Percentiles rank a stretch among this genome's conserved stretches.
These are phyloP conservation scores for Orobanche coerulescens DNA, from an alignment of 257 asterid genomes.

Conservation along the genomic window DNA sequence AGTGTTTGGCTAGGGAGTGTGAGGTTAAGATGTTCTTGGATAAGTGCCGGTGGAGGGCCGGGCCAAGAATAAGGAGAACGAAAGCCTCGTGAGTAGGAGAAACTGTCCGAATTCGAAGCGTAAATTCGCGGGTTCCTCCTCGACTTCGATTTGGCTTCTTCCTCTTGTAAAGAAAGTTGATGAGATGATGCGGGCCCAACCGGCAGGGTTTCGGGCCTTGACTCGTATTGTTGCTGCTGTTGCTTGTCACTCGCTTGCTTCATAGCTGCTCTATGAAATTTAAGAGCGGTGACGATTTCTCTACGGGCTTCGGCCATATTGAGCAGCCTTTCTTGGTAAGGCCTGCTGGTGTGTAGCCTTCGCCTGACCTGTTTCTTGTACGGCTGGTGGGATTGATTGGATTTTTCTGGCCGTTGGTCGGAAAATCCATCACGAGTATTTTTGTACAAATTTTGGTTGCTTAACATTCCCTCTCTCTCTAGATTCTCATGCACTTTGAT, in stretches of 20 bases:
- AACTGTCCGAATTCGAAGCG: conserved; percentile 48
- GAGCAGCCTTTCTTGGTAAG: conserved; percentile 89
- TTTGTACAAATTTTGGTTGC: conserved; percentile 28
- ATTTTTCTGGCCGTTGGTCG: conserved; percentile 29
- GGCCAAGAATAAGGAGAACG: conserved; percentile 55
- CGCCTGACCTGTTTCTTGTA: conserved; percentile 78
- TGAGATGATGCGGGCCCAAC: conserved; percentile 41
- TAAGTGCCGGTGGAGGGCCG: conserved; percentile 39
- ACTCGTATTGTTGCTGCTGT: conserved; percentile 36
- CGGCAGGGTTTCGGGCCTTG: conserved; percentile 27
- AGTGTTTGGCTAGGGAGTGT: conserved; percentile 81
- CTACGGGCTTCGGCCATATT: conserved; percentile 98
- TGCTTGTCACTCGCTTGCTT: conserved; percentile 49
- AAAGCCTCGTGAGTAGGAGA: conserved; percentile 35
- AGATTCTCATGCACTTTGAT: conserved; percentile 33
- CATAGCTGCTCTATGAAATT: conserved; percentile 93
- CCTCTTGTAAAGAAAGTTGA: conserved; percentile 33
- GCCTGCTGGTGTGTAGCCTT: conserved; percentile 86
- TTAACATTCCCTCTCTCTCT: conserved; percentile 39
- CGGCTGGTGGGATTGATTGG: conserved; percentile 39
- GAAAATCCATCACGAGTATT: conserved; percentile 24
- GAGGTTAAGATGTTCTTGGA: conserved; percentile 53
- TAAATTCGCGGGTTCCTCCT: conserved; percentile 60
- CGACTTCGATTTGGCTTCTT: conserved; percentile 48
- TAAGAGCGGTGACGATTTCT: conserved; percentile 91